Evolutionary conservation across 2,329 filamentous ascomycete genomes (phyloP).

Genomic region (Neophaeococcomyces mojaviensis): DNA sequence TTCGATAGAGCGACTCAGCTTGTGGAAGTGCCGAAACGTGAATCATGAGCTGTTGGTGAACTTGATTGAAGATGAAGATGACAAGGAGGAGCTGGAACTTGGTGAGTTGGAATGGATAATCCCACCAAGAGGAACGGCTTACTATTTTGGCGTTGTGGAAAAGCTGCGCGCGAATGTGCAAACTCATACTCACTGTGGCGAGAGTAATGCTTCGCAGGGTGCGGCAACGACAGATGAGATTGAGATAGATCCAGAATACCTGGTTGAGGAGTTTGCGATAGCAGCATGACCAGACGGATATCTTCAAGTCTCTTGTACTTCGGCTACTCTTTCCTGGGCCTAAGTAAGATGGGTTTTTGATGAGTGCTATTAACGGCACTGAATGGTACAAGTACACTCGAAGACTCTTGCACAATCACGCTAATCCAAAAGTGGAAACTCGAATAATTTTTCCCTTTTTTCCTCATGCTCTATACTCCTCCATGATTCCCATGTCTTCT

Average conservation of each 20-base stretch:
- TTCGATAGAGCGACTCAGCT: not conserved
- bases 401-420: too few species aligned
- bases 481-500: too few species aligned
- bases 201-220: not conserved
- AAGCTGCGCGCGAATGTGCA: not conserved
- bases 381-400: too few species aligned
- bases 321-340: too few species aligned
- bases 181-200: not conserved
- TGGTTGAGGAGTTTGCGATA: not conserved
- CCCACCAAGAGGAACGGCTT: not conserved
- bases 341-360: too few species aligned
- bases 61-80: conserved; percentile 5
- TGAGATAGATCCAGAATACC: conserved; percentile 2
- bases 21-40: conserved; percentile 6
- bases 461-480: too few species aligned
- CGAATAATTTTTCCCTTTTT: too few species aligned
- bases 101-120: conserved; percentile 1
- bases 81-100: not conserved
- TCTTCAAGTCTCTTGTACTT: too few species aligned
- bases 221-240: not conserved
- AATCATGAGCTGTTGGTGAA: conserved; percentile 1
- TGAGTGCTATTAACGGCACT: too few species aligned
- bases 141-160: conserved; percentile 1
- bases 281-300: not conserved
- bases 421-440: too few species aligned